A percentile compares a stretch with the other conserved stretches of the same genome.
phyloP scores from a whole-genome alignment of 805 yeast species.

The Zygosaccharomyces bailii region DNA sequence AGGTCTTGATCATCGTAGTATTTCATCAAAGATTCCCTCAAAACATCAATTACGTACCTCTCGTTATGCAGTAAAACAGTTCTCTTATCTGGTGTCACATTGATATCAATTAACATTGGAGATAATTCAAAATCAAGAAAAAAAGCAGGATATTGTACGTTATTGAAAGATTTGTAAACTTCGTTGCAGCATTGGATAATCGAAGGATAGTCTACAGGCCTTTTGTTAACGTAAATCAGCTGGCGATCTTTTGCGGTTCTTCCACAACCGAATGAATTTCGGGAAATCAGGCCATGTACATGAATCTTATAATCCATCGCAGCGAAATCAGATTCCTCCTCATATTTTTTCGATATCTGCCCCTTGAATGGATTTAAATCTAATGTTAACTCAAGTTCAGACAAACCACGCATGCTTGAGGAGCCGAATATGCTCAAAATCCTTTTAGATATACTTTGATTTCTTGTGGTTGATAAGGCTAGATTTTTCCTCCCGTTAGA shows the following conservation, averaged over 20 bases:
- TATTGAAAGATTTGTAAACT: conserved; percentile 65
- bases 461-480: conserved; percentile 58
- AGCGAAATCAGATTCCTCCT: conserved; percentile 15
- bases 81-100: conserved; percentile 89
- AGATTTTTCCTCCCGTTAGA: conserved; percentile 47
- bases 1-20: conserved; percentile 44
- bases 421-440: conserved; percentile 70
- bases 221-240: conserved; percentile 61
- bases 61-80: conserved; percentile 69
- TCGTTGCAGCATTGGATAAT: conserved; percentile 65
- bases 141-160: conserved; percentile 68
- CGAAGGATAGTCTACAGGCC: conserved; percentile 65
- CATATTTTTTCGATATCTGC: conserved; percentile 19
- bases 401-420: conserved; percentile 55
- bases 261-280: conserved; percentile 75
- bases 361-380: conserved; percentile 35
- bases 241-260: conserved; percentile 73
- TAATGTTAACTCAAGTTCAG: conserved; percentile 45
- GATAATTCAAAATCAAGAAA: conserved; percentile 57
- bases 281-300: conserved; percentile 65
- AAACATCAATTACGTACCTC: conserved; percentile 47
- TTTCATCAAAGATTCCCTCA: conserved; percentile 48
- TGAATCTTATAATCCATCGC: conserved; percentile 35
- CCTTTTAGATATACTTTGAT: conserved; percentile 48
- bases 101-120: conserved; percentile 63